Evolutionary conservation across 306 rosid genomes (phyloP).

Genomic region (Castanea mollissima): DNA sequence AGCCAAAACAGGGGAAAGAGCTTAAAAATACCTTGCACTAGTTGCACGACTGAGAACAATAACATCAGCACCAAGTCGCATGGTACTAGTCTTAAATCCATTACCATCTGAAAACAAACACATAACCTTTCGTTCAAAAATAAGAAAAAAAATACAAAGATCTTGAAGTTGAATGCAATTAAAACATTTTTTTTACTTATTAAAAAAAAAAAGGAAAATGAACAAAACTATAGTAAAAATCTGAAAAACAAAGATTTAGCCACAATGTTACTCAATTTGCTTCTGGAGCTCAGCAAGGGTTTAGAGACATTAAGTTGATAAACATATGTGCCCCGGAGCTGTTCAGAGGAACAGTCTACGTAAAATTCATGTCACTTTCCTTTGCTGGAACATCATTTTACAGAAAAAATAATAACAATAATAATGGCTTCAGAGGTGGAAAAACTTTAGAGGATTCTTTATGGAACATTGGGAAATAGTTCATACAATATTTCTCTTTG

Average conservation of each 20-base stretch:
- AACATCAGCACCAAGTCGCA: constrained; percentile 93
- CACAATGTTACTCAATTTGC: background rate
- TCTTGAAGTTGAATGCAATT: constrained; percentile 4
- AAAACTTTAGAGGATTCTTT: background rate
- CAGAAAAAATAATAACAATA: background rate
- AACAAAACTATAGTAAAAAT: background rate
- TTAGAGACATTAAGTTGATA: background rate
- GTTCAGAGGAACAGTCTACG: background rate
- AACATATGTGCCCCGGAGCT: background rate
- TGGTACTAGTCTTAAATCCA: constrained; percentile 98
- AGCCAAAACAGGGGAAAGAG: constrained; percentile 16
- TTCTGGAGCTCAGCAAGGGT: background rate
- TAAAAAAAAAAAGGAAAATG: background rate
- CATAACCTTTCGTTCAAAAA: constrained; percentile 5
- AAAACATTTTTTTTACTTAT: background rate
- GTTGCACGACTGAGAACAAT: constrained; percentile 80
- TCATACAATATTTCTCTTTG: background rate
- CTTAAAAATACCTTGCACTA: constrained; percentile 41
- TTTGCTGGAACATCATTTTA: background rate
- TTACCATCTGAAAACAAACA: constrained; percentile 74
- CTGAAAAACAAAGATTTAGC: background rate
- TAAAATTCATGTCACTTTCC: background rate
- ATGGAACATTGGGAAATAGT: background rate
- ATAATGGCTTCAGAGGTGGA: background rate
- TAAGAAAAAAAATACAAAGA: constrained; percentile 18